phyloP scores from a whole-genome alignment of 2,329 filamentous ascomycete species.

The Pseudogymnoascus sp. region DNA sequence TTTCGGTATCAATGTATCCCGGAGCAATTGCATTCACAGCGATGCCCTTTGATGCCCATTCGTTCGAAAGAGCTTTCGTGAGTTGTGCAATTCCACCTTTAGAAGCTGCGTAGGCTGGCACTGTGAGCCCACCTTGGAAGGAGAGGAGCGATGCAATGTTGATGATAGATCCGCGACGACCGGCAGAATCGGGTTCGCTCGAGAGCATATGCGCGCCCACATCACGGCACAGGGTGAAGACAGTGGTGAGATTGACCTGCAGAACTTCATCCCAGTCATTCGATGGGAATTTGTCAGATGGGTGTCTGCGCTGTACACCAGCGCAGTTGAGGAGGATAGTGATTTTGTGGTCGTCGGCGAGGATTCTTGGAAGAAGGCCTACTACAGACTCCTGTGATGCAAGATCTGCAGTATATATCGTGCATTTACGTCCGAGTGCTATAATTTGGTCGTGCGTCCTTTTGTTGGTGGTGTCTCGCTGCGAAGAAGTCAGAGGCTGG shows the following conservation, averaged over 20 bases:
- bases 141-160: conserved; percentile 73
- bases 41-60: conserved; percentile 71
- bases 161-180: conserved; percentile 61
- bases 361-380: conserved; percentile 50
- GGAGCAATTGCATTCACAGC: conserved; percentile 85
- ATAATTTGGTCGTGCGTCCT: conserved; percentile 54
- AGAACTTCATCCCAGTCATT: conserved; percentile 72
- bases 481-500: neutral
- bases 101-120: conserved; percentile 75
- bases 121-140: conserved; percentile 78
- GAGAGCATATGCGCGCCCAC: conserved; percentile 69
- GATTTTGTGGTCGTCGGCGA: conserved; percentile 41
- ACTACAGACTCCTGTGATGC: conserved; percentile 51
- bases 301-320: conserved; percentile 77
- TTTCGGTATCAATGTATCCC: conserved; percentile 84
- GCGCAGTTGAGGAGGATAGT: conserved; percentile 80
- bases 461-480: conserved; percentile 24
- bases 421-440: conserved; percentile 56
- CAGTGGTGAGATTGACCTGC: conserved; percentile 76
- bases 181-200: conserved; percentile 35
- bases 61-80: conserved; percentile 77
- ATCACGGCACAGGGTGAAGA: conserved; percentile 72
- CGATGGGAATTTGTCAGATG: conserved; percentile 67
- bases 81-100: conserved; percentile 78
- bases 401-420: conserved; percentile 64